Evolutionary conservation across 148 eudicot species (phyloP).

Genomic region (Hydrangea macrophylla): DNA sequence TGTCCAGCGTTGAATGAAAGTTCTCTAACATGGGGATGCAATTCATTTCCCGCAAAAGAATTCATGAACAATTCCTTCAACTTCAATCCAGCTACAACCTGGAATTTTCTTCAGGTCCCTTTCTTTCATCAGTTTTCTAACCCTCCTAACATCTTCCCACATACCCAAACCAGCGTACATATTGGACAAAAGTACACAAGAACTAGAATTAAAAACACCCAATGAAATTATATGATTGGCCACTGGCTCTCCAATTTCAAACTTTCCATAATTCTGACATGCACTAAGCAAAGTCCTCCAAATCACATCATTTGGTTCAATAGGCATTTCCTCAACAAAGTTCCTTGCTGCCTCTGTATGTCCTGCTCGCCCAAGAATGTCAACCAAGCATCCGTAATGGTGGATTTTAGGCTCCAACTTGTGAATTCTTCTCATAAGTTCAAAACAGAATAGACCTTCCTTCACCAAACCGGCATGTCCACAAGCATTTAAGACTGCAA

Average conservation of each 20-base stretch:
- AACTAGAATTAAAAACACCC: constrained; percentile 38
- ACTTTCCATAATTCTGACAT: constrained; percentile 44
- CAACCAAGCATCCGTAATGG: constrained; percentile 80
- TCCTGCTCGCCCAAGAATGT: constrained; percentile 70
- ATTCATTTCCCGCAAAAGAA: constrained; percentile 50
- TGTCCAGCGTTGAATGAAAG: constrained; percentile 40
- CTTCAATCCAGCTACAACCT: constrained; percentile 67
- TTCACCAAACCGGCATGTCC: constrained; percentile 71
- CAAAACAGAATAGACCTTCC: constrained; percentile 69
- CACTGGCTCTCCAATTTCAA: constrained; percentile 36
- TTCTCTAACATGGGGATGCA: constrained; percentile 39
- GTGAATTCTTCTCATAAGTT: constrained; percentile 62
- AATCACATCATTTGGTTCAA: constrained; percentile 55
- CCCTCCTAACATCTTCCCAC: constrained; percentile 59
- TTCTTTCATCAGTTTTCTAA: constrained; percentile 49
- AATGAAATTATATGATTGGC: constrained; percentile 44
- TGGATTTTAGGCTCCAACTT: constrained; percentile 58
- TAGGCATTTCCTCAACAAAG: constrained; percentile 64
- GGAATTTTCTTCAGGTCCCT: constrained; percentile 53
- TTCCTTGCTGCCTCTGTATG: constrained; percentile 42
- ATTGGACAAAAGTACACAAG: constrained; percentile 63
- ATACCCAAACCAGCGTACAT: constrained; percentile 62
- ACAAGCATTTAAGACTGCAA: constrained; percentile 64
- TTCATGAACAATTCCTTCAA: constrained; percentile 56
- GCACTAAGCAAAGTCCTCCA: constrained; percentile 69